phyloP scores from a whole-genome alignment of 2,329 filamentous ascomycete species.

The Gnomoniopsis smithogilvyi region DNA sequence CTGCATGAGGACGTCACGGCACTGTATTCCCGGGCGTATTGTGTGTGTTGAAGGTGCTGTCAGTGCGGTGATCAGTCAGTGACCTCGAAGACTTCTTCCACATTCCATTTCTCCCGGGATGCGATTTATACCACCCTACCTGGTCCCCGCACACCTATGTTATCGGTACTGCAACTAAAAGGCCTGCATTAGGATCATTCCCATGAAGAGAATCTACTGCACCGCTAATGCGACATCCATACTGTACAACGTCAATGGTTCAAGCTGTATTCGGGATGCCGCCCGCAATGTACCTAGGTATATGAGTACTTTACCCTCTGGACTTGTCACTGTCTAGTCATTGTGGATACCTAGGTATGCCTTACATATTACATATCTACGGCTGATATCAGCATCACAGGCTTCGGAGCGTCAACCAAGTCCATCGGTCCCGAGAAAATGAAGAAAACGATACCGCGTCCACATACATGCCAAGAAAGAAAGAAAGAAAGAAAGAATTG shows the following conservation, averaged over 20 bases:
- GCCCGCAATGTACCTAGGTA: too few relatives aligned
- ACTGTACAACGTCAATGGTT: not conserved
- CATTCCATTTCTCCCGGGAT: not conserved
- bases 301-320: not conserved
- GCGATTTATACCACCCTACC: not conserved
- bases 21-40: not conserved
- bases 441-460: not conserved
- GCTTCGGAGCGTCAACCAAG: not conserved
- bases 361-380: conserved; percentile 3
- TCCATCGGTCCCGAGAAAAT: conserved; percentile 8
- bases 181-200: not conserved
- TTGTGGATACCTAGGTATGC: not conserved
- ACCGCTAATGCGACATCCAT: conserved; percentile 1
- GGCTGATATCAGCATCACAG: conserved; percentile 14
- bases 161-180: not conserved
- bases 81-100: not conserved
- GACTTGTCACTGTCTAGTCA: not conserved
- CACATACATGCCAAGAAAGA: not conserved
- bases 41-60: not conserved
- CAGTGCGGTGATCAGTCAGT: not conserved
- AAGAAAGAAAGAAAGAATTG: too few relatives aligned
- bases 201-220: conserved; percentile 5
- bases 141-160: not conserved
- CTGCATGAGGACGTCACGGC: not conserved
- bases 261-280: not conserved